Conservation (phyloP, 805 yeast genomes). For the Teunomyces barrocoloradensis region DNA sequence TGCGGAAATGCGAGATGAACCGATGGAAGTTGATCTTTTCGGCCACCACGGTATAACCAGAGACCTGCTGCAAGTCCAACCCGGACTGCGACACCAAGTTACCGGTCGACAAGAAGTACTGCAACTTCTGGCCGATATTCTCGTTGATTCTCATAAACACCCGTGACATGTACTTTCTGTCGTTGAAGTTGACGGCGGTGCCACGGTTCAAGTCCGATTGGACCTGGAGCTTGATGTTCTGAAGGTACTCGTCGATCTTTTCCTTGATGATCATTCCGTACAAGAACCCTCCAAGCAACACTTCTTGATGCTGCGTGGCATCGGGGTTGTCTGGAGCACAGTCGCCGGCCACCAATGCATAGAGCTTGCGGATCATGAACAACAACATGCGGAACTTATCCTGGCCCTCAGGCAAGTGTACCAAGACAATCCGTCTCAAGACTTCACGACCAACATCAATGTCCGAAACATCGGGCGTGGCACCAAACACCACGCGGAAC, state of each 20-base stretch:
- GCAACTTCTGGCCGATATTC: conserved; percentile 91
- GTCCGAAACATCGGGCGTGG: conserved; percentile 84
- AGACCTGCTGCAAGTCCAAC: conserved; percentile 94
- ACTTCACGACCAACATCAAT: conserved; percentile 88
- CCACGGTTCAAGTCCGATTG: conserved; percentile 80
- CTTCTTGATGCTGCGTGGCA: conserved; percentile 98
- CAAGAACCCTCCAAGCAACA: conserved; percentile 89
- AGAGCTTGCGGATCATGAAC: conserved; percentile 94
- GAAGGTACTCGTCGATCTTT: conserved; percentile 90
- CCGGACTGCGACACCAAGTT: conserved; percentile 96
- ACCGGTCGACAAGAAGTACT: conserved; percentile 94
- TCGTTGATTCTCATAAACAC: conserved; percentile 80
- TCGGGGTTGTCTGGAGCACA: conserved; percentile 98
- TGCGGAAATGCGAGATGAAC: conserved; percentile 96
- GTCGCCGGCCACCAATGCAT: conserved; percentile 93
- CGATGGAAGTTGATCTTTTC: conserved; percentile 97
- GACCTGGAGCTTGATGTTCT: conserved; percentile 67
- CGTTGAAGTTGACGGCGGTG: conserved; percentile 75
- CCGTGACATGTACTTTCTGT: conserved; percentile 76
- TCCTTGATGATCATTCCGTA: conserved; percentile 97
- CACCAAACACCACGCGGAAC: conserved; percentile 89
- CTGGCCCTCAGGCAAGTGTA: conserved; percentile 68
- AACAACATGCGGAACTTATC: conserved; percentile 86
- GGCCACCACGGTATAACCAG: conserved; percentile 98
- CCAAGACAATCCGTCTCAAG: conserved; percentile 78